phyloP scores from a whole-genome alignment of 1,284 basidiomycete genomes.

The Naganishia cerealis region DNA sequence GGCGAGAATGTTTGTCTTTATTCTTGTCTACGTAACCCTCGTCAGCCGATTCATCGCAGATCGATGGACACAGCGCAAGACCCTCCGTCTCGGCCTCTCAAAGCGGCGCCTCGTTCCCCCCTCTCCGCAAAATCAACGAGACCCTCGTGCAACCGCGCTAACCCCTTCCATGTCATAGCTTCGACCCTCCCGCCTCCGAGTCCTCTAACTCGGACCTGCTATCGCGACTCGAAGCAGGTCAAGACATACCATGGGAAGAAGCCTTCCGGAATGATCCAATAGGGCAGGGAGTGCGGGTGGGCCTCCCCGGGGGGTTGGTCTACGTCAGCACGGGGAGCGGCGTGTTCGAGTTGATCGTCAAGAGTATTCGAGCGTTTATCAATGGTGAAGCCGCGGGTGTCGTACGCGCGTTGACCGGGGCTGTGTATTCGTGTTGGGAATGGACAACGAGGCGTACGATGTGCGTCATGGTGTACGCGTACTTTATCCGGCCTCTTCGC shows the following conservation, averaged over 20 bases:
- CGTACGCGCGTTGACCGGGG: background rate
- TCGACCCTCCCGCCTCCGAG: slow-evolving; percentile 1
- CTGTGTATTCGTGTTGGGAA: background rate
- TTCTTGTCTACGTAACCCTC: no score
- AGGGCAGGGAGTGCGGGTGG: slow-evolving; percentile 36
- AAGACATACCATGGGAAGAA: slow-evolving; percentile 23
- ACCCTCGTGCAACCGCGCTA: background rate
- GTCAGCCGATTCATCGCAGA: background rate
- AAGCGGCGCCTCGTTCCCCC: no score
- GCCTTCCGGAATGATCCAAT: slow-evolving; percentile 31
- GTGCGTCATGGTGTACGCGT: background rate
- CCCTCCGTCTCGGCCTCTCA: no score
- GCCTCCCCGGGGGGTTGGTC: slow-evolving; percentile 39
- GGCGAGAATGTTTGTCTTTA: no score
- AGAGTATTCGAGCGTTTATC: slow-evolving; percentile 33
- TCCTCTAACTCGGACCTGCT: slow-evolving; percentile 1
- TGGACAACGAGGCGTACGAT: background rate
- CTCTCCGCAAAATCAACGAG: background rate
- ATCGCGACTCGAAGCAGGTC: slow-evolving; percentile 3
- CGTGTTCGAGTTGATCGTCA: slow-evolving; percentile 33
- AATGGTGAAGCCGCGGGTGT: slow-evolving; percentile 34
- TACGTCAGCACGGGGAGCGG: slow-evolving; percentile 28
- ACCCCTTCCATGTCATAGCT: background rate
- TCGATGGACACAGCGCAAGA: no score
- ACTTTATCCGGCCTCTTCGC: background rate